These are phyloP conservation scores for Nannizziopsis barbatae DNA, from an alignment of 2,329 filamentous ascomycete genomes.

Conservation along the genomic window DNA sequence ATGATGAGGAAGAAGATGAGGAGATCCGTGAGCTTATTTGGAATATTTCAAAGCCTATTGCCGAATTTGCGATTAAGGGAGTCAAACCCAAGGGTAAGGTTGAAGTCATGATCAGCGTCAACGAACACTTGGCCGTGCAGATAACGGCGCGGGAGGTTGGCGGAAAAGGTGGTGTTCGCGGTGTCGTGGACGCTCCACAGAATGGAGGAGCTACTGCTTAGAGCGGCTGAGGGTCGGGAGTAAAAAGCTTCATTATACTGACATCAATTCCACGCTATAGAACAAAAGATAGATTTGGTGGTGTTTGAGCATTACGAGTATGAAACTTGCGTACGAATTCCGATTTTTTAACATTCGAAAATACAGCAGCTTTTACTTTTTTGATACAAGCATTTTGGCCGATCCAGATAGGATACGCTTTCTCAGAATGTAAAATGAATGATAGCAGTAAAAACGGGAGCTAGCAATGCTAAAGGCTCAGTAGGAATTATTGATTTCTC, in stretches of 20 bases:
- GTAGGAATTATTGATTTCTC: too few species aligned
- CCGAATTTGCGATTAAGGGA: slow-evolving; percentile 71
- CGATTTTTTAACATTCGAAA: too few species aligned
- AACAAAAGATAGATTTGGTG: slow-evolving; percentile 8
- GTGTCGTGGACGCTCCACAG: slow-evolving; percentile 39
- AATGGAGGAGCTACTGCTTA: slow-evolving; percentile 24
- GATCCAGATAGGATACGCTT: too few species aligned
- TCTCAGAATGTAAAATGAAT: too few species aligned
- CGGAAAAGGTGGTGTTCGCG: slow-evolving; percentile 71
- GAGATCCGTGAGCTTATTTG: slow-evolving; percentile 83
- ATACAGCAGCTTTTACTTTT: too few species aligned
- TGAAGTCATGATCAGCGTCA: slow-evolving; percentile 85
- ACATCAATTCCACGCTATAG: too few species aligned
- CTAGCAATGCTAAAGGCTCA: too few species aligned
- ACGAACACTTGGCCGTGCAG: slow-evolving; percentile 65
- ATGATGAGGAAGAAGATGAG: slow-evolving; percentile 64
- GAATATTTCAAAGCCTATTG: slow-evolving; percentile 73
- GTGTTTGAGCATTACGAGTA: background rate
- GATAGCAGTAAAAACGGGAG: too few species aligned
- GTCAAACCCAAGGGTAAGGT: slow-evolving; percentile 84
- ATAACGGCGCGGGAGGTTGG: slow-evolving; percentile 78
- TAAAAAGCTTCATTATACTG: background rate
- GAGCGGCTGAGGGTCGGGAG: background rate
- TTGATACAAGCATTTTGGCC: too few species aligned
- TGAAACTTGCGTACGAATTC: too few species aligned